A percentile compares a stretch with the other conserved stretches of the same genome.
phyloP scores from a whole-genome alignment of 2,329 filamentous ascomycete genomes.

The Aspergillus fischeri region DNA sequence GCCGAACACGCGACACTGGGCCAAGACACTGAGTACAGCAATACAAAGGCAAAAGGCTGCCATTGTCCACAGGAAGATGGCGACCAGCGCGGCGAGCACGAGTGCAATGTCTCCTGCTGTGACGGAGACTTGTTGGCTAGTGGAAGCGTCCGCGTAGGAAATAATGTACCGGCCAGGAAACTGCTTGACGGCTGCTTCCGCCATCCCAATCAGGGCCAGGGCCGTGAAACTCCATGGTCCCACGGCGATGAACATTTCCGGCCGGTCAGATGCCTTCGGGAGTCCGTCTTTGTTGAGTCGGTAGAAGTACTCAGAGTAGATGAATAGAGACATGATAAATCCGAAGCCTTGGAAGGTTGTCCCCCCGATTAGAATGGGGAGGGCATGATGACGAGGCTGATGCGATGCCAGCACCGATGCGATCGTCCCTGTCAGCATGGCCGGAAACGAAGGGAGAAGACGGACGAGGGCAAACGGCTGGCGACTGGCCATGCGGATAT shows the following conservation, averaged over 20 bases:
- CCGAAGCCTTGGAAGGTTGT: slow-evolving; percentile 45
- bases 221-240: slow-evolving; percentile 45
- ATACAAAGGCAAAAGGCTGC: slow-evolving; percentile 51
- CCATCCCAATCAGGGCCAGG: slow-evolving; percentile 47
- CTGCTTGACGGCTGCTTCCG: slow-evolving; percentile 34
- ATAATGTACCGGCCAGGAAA: slow-evolving; percentile 27
- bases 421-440: slow-evolving; percentile 38
- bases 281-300: slow-evolving; percentile 41
- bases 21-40: slow-evolving; percentile 34
- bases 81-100: slow-evolving; percentile 39
- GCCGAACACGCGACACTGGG: not conserved
- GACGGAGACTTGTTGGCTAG: slow-evolving; percentile 15
- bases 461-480: slow-evolving; percentile 8
- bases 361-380: slow-evolving; percentile 43
- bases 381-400: slow-evolving; percentile 29
- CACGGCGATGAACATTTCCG: slow-evolving; percentile 52
- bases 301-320: slow-evolving; percentile 43
- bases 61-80: slow-evolving; percentile 47
- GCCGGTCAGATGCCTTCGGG: slow-evolving; percentile 39
- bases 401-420: slow-evolving; percentile 28
- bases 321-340: slow-evolving; percentile 42
- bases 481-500: slow-evolving; percentile 16
- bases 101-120: slow-evolving; percentile 36
- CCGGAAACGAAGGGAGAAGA: slow-evolving; percentile 14
- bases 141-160: not conserved